A percentile compares a stretch with the other conserved stretches of the same genome.
Evolutionary conservation across 768 basidiomycete species (phyloP).

Genomic region (Cyclocybe aegerita): DNA sequence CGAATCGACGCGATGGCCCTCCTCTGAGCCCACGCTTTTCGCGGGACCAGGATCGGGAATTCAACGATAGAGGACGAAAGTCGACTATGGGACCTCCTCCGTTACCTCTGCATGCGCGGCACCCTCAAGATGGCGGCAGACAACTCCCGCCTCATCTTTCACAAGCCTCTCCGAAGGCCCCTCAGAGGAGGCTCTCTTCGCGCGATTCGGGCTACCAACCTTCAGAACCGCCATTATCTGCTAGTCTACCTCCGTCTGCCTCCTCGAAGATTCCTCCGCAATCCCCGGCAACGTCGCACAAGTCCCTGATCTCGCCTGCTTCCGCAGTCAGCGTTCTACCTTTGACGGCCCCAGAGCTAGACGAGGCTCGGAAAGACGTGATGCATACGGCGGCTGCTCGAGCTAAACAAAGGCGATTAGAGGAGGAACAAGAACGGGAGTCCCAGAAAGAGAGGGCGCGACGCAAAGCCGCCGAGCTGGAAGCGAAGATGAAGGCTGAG

Average conservation of each 20-base stretch:
- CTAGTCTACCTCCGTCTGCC: conserved; percentile 21
- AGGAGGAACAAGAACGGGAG: conserved; percentile 83
- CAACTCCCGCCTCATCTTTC: conserved; percentile 62
- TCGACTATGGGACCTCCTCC: conserved; percentile 55
- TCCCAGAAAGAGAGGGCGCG: conserved; percentile 78
- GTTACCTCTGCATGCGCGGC: conserved; percentile 36
- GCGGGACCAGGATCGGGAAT: conserved; percentile 34
- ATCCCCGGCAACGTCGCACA: conserved; percentile 44
- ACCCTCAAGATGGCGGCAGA: conserved; percentile 41
- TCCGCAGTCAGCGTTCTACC: conserved; percentile 29
- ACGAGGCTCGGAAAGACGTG: conserved; percentile 66
- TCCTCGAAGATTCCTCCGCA: conserved; percentile 35
- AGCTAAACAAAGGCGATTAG: conserved; percentile 74
- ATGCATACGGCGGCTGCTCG: conserved; percentile 88
- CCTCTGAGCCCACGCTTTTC: conserved; percentile 36
- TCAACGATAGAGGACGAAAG: conserved; percentile 36
- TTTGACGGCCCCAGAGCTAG: conserved; percentile 45
- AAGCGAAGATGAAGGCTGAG: conserved; percentile 58
- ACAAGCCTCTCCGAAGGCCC: conserved; percentile 28
- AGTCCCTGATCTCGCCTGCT: conserved; percentile 34
- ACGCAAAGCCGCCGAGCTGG: conserved; percentile 75
- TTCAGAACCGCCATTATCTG: conserved; percentile 31
- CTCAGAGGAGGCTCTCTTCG: conserved; percentile 38
- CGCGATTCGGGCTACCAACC: conserved; percentile 41
- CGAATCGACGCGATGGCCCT: conserved; percentile 33